Evolutionary conservation across 768 basidiomycete species (phyloP).

Genomic region (Coprinopsis cinerea): DNA sequence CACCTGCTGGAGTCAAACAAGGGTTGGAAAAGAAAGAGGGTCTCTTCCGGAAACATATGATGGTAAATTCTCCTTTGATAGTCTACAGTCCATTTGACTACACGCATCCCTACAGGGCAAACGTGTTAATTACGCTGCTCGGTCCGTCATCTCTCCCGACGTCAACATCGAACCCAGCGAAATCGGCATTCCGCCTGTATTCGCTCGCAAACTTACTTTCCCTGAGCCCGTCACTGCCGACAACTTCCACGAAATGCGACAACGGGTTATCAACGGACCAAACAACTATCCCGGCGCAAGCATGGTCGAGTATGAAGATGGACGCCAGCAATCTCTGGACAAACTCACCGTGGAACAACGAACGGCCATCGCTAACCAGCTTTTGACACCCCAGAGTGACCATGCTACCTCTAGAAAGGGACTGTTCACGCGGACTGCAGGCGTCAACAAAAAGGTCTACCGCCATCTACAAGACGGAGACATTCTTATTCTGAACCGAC

Average conservation of each 20-base stretch:
- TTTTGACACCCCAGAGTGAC: constrained; percentile 86
- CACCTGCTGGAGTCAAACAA: constrained; percentile 93
- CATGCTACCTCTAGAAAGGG: constrained; percentile 46
- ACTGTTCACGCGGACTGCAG: constrained; percentile 69
- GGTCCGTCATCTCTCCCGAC: constrained; percentile 99
- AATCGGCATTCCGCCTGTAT: constrained; percentile 96
- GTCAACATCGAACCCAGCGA: constrained; percentile 99
- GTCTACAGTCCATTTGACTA: not conserved
- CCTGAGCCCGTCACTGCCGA: constrained; percentile 93
- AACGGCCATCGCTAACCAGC: constrained; percentile 91
- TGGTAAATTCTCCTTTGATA: constrained; percentile 50
- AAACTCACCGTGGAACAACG: constrained; percentile 83
- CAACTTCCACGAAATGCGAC: constrained; percentile 84
- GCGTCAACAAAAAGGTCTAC: constrained; percentile 96
- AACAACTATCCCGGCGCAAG: constrained; percentile 87
- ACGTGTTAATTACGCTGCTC: constrained; percentile 98
- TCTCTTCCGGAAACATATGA: constrained; percentile 97
- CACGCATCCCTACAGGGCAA: constrained; percentile 61
- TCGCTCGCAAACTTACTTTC: constrained; percentile 94
- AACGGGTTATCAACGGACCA: constrained; percentile 87
- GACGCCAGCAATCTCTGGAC: constrained; percentile 79
- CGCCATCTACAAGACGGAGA: constrained; percentile 93
- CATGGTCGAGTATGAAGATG: constrained; percentile 94
- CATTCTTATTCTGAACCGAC: constrained; percentile 91
- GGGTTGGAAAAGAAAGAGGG: constrained; percentile 98